Percentiles rank a stretch among this genome's conserved stretches.
phyloP scores from a whole-genome alignment of 495 filamentous ascomycete species.

The Oleoguttula mirabilis region DNA sequence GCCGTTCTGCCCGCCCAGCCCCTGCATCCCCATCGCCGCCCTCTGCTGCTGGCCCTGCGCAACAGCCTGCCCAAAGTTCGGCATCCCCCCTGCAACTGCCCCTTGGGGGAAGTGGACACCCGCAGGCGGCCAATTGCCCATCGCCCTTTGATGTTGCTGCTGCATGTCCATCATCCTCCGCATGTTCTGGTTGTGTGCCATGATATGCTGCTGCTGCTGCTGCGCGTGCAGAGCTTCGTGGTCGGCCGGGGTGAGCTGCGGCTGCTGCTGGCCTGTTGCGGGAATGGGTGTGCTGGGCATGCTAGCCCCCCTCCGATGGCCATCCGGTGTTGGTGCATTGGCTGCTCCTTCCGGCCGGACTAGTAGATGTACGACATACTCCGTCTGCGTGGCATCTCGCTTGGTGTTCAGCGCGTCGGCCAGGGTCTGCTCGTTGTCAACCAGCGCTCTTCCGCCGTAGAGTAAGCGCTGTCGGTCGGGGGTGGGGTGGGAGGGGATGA shows the following conservation, averaged over 20 bases:
- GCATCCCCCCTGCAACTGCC: not conserved
- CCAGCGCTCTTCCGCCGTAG: conserved; percentile 29
- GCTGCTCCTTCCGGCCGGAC: conserved; percentile 7
- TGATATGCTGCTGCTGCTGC: no score
- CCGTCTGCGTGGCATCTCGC: conserved; percentile 13
- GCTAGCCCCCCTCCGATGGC: conserved; percentile 1
- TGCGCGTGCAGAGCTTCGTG: no score
- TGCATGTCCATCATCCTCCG: no score
- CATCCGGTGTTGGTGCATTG: not conserved
- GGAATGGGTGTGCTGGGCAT: not conserved
- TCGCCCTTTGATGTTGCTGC: no score
- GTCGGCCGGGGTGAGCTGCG: no score
- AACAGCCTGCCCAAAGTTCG: conserved; percentile 5
- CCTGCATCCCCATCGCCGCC: conserved; percentile 17
- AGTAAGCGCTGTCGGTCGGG: conserved; percentile 33
- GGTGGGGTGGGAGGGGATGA: conserved; percentile 23
- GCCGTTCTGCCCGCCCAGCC: conserved; percentile 9
- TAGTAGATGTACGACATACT: conserved; percentile 20
- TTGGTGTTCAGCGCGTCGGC: conserved; percentile 25
- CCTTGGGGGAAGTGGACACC: no score
- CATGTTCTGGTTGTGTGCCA: no score
- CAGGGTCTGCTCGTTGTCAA: conserved; percentile 28
- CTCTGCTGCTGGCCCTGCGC: conserved; percentile 19
- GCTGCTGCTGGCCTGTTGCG: conserved; percentile 5
- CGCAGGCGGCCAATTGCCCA: no score